Percentiles rank a stretch among this genome's conserved stretches.
phyloP scores from a whole-genome alignment of 2,329 filamentous ascomycete species.

The Plenodomus tracheiphilus region DNA sequence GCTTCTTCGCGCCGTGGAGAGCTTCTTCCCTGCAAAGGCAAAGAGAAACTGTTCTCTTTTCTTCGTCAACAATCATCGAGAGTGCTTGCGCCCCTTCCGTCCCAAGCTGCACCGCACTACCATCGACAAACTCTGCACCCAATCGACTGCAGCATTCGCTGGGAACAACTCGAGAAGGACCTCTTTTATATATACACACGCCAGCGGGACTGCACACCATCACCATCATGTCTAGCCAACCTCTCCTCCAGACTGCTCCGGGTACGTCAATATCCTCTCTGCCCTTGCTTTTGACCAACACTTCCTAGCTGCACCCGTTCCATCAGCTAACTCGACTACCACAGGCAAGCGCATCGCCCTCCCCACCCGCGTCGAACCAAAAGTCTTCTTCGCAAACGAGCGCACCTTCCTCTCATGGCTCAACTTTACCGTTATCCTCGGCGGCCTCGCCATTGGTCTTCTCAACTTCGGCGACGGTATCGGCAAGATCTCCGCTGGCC shows the following conservation, averaged over 20 bases:
- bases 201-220: background rate
- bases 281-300: background rate
- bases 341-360: constrained; percentile 97
- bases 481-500: constrained; percentile 88
- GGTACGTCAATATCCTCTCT: constrained; percentile 62
- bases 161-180: background rate
- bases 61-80: background rate
- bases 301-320: background rate
- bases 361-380: constrained; percentile 95
- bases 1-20: too few species aligned
- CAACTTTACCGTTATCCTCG: constrained; percentile 98
- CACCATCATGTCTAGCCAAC: constrained; percentile 85
- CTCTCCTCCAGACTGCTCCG: constrained; percentile 89
- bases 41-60: background rate
- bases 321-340: constrained; percentile 5
- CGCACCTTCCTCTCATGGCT: constrained; percentile 99
- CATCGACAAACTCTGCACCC: background rate
- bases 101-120: too few species aligned
- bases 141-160: background rate
- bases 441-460: constrained; percentile 92
- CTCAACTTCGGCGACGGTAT: constrained; percentile 97
- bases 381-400: constrained; percentile 99
- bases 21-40: background rate
- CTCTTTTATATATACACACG: background rate
- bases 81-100: too few species aligned